A percentile compares a stretch with the other conserved stretches of the same genome.
These are phyloP conservation scores for Zea luxurians DNA, from an alignment of 176 grass and related monocot genomes.

Conservation along the genomic window DNA sequence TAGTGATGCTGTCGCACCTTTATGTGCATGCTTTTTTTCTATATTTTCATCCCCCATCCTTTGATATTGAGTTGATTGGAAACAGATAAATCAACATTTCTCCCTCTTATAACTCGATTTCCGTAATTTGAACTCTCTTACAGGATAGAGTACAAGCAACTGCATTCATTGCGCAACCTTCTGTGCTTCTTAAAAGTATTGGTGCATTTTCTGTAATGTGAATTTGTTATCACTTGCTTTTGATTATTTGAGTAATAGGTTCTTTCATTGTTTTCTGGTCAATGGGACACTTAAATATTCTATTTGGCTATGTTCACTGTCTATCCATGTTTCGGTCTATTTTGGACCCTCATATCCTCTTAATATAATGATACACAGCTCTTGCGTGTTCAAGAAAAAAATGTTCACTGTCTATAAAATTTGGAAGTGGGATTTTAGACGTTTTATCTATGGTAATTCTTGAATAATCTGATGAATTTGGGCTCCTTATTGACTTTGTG, in stretches of 20 bases:
- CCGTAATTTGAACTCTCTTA: conserved; percentile 18
- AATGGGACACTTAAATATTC: conserved; percentile 16
- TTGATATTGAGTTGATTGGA: neutral
- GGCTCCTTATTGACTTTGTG: conserved; percentile 7
- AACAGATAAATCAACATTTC: neutral
- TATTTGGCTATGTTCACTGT: neutral
- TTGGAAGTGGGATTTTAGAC: neutral
- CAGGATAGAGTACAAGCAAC: conserved; percentile 85
- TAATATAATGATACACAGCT: too few species aligned
- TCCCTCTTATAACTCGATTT: neutral
- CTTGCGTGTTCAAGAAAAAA: too few species aligned
- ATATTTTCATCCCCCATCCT: neutral
- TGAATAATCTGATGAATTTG: conserved; percentile 7
- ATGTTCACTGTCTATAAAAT: neutral
- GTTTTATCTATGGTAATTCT: neutral
- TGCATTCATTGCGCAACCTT: conserved; percentile 65
- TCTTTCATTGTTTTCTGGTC: conserved; percentile 16
- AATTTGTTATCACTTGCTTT: neutral
- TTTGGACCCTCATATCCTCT: too few species aligned
- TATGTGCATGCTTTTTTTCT: neutral
- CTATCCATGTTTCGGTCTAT: neutral
- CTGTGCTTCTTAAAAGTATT: neutral
- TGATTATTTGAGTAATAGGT: conserved; percentile 11
- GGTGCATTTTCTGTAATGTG: neutral
- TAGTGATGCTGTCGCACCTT: neutral